Conservation (phyloP, 2,329 filamentous ascomycete genomes). For the Berkeleyomyces rouxiae region DNA sequence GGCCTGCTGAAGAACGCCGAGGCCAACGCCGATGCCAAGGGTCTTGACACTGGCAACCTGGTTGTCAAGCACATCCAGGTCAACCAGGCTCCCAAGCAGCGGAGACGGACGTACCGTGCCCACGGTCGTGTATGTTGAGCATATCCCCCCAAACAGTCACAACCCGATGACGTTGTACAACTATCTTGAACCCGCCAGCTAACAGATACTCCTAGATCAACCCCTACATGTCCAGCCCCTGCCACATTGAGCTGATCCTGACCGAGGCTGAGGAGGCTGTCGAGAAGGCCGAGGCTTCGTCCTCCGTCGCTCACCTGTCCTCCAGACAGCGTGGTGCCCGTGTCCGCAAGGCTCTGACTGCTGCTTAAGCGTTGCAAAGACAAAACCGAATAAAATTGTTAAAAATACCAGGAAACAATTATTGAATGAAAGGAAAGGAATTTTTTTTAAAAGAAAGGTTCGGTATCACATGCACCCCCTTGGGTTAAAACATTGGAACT, state of each 20-base stretch:
- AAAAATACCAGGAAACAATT: constrained; percentile 21
- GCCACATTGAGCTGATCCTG: constrained; percentile 99
- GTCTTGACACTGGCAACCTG: constrained; percentile 91
- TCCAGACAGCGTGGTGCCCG: constrained; percentile 79
- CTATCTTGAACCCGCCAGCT: not conserved
- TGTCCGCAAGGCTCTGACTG: constrained; percentile 46
- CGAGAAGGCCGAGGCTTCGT: constrained; percentile 79
- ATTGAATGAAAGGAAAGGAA: constrained; percentile 8
- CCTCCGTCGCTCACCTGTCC: constrained; percentile 54
- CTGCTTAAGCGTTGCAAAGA: constrained; percentile 32
- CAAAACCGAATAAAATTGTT: constrained; percentile 18
- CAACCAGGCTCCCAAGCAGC: constrained; percentile 99
- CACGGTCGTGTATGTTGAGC: constrained; percentile 84
- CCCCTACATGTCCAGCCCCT: constrained; percentile 99
- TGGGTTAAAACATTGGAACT: constrained; percentile 13
- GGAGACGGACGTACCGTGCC: constrained; percentile 97
- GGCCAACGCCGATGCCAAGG: constrained; percentile 93
- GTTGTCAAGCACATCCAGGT: constrained; percentile 99
- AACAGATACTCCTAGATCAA: constrained; percentile 55
- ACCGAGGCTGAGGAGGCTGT: constrained; percentile 95
- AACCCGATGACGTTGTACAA: not conserved
- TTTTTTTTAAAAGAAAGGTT: constrained; percentile 3
- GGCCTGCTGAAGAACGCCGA: constrained; percentile 95
- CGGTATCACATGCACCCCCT: constrained; percentile 4
- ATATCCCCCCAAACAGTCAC: not conserved